These are phyloP conservation scores for Buxus sempervirens DNA, from an alignment of 164 flowering plant genomes.

Conservation along the genomic window DNA sequence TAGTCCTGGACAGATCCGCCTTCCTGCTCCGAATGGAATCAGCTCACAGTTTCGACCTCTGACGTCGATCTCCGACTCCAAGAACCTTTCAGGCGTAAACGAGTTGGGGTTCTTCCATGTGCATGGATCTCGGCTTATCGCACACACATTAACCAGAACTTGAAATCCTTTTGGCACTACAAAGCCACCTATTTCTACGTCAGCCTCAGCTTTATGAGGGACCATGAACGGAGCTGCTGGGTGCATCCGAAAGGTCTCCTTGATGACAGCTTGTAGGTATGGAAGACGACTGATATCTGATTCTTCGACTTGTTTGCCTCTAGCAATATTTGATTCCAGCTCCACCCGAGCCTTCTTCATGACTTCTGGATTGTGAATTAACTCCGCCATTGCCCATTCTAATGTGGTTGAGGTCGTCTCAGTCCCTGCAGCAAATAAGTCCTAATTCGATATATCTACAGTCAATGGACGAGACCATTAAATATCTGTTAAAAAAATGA, in stretches of 20 bases:
- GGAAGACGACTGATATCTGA: conserved; percentile 12
- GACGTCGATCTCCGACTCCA: conserved; percentile 16
- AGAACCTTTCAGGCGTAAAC: conserved; percentile 24
- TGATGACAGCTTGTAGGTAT: conserved; percentile 21
- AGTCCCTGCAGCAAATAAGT: conserved; percentile 19
- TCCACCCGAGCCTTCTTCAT: conserved; percentile 14
- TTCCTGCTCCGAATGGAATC: conserved; percentile 25
- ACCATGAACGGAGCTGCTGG: conserved; percentile 16
- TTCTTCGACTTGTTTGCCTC: conserved; percentile 7
- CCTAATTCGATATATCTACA: conserved; percentile 14
- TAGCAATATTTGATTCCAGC: not conserved
- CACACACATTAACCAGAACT: conserved; percentile 23
- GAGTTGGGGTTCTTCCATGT: conserved; percentile 16
- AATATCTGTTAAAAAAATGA: not conserved
- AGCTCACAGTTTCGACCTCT: conserved; percentile 19
- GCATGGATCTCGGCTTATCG: conserved; percentile 19
- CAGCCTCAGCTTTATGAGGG: conserved; percentile 17
- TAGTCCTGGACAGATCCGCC: conserved; percentile 24
- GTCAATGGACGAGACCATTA: not conserved
- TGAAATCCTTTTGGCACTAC: conserved; percentile 18
- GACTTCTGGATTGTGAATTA: conserved; percentile 7
- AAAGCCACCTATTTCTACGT: conserved; percentile 8
- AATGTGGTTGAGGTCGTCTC: conserved; percentile 20
- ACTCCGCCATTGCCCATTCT: conserved; percentile 24
- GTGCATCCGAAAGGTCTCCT: conserved; percentile 25